Conservation (phyloP, 129 eudicot species). For the Saussurea involucrata region DNA sequence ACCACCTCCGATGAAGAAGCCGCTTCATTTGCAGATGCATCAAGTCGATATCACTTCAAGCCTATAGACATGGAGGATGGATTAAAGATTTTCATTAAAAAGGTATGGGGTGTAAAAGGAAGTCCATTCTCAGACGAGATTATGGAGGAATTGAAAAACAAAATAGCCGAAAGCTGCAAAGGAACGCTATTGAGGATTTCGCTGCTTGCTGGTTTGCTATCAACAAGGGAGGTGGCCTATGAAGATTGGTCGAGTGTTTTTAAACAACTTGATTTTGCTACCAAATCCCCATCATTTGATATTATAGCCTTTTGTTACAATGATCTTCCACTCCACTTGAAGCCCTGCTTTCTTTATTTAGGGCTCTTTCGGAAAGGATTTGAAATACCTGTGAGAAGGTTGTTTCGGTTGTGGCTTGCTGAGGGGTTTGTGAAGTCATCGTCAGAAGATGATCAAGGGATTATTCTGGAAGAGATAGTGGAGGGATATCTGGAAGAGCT, state of each 20-base stretch:
- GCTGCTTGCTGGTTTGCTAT: constrained; percentile 39
- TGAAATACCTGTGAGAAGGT: constrained; percentile 31
- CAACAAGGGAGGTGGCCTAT: background rate
- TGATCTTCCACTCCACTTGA: constrained; percentile 29
- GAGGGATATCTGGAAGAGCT: constrained; percentile 40
- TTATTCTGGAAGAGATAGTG: constrained; percentile 33
- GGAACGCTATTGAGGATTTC: constrained; percentile 37
- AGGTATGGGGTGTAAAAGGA: constrained; percentile 20
- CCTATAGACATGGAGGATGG: constrained; percentile 26
- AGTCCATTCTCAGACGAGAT: constrained; percentile 16
- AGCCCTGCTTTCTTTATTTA: constrained; percentile 39
- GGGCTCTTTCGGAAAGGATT: constrained; percentile 30
- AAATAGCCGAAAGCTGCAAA: constrained; percentile 38
- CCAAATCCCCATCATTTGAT: constrained; percentile 17
- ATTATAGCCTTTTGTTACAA: constrained; percentile 29
- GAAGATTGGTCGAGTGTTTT: constrained; percentile 32
- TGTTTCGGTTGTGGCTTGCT: constrained; percentile 46
- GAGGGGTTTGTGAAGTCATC: constrained; percentile 38
- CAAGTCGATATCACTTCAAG: constrained; percentile 11
- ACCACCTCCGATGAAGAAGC: constrained; percentile 37
- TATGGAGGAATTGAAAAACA: constrained; percentile 21
- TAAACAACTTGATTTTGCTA: background rate
- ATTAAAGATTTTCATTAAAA: constrained; percentile 26
- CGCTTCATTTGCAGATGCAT: constrained; percentile 9
- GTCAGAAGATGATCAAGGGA: background rate